A percentile compares a stretch with the other conserved stretches of the same genome.
These are phyloP conservation scores for Neocucurbitaria cava DNA, from an alignment of 2,329 filamentous ascomycete genomes.

Conservation along the genomic window DNA sequence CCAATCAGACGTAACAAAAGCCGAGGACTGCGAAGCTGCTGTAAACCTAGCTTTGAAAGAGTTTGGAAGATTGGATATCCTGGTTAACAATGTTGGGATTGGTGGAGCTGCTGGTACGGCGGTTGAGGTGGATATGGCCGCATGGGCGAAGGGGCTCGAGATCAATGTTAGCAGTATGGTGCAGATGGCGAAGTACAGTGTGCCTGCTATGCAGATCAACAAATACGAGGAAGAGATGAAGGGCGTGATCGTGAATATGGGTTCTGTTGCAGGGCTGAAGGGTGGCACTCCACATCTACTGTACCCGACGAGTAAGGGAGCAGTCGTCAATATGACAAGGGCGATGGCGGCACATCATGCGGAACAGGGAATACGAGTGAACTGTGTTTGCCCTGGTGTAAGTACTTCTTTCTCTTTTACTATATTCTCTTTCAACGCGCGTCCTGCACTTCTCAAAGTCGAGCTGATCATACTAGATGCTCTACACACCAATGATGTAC, in stretches of 20 bases:
- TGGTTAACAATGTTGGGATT: conserved; percentile 71
- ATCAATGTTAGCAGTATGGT: conserved; percentile 72
- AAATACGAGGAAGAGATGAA: conserved; percentile 56
- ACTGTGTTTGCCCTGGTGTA: conserved; percentile 62
- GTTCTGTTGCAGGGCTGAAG: conserved; percentile 64
- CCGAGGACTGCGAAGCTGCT: conserved; percentile 57
- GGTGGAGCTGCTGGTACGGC: conserved; percentile 66
- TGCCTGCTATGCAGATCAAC: conserved; percentile 62
- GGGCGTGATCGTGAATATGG: conserved; percentile 68
- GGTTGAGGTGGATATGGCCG: conserved; percentile 64
- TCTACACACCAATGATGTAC: conserved; percentile 65
- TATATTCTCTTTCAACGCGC: neutral
- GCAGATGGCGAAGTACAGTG: conserved; percentile 66
- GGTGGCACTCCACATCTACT: conserved; percentile 62
- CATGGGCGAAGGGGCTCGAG: conserved; percentile 64
- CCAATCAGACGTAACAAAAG: conserved; percentile 62
- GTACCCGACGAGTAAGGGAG: conserved; percentile 62
- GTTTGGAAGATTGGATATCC: conserved; percentile 67
- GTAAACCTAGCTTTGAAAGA: conserved; percentile 52
- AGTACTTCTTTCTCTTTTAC: neutral
- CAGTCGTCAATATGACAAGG: conserved; percentile 63
- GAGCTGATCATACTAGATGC: conserved; percentile 42
- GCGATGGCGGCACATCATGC: conserved; percentile 65
- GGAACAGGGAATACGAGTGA: conserved; percentile 58
- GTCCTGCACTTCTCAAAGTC: too few relatives aligned